Percentiles rank a stretch among this genome's conserved stretches.
phyloP scores from a whole-genome alignment of 2,329 filamentous ascomycete genomes.

The Hymenoscyphus occultus region DNA sequence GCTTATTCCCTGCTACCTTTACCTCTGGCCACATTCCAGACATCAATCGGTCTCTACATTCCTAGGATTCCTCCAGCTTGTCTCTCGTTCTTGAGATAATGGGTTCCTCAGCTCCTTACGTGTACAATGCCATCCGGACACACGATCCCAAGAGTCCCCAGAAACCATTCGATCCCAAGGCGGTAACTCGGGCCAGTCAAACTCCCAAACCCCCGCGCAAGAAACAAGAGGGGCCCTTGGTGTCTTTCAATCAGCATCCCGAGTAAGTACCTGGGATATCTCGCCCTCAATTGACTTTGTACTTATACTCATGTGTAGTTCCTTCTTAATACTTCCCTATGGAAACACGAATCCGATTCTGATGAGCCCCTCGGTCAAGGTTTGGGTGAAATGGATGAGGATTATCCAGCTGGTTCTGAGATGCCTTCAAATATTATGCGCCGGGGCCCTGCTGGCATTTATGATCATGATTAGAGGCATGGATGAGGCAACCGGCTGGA shows the following conservation, averaged over 20 bases:
- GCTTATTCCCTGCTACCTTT: slow-evolving; percentile 23
- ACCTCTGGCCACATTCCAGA: slow-evolving; percentile 22
- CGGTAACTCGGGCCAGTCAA: slow-evolving; percentile 76
- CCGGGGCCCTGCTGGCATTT: slow-evolving; percentile 68
- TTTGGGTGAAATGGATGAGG: slow-evolving; percentile 66
- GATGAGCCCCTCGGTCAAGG: slow-evolving; percentile 69
- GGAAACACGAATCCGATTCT: slow-evolving; percentile 58
- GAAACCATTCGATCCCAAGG: slow-evolving; percentile 78
- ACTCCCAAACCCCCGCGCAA: slow-evolving; percentile 58
- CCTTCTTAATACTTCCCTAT: slow-evolving; percentile 63
- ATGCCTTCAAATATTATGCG: slow-evolving; percentile 63
- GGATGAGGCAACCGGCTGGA: slow-evolving; percentile 64
- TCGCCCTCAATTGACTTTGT: background rate
- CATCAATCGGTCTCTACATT: slow-evolving; percentile 20
- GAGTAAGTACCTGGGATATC: slow-evolving; percentile 58
- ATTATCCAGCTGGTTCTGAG: slow-evolving; percentile 68
- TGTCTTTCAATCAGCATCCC: slow-evolving; percentile 82
- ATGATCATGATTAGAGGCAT: slow-evolving; percentile 74
- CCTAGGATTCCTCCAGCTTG: slow-evolving; percentile 9
- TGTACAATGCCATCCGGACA: slow-evolving; percentile 57
- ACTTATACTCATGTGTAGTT: slow-evolving; percentile 28
- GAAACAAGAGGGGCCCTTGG: slow-evolving; percentile 70
- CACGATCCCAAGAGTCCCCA: slow-evolving; percentile 52
- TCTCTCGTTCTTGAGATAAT: slow-evolving; percentile 41
- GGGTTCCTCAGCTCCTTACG: slow-evolving; percentile 63